phyloP scores from a whole-genome alignment of 768 basidiomycete species.

The Serendipita sp. region DNA sequence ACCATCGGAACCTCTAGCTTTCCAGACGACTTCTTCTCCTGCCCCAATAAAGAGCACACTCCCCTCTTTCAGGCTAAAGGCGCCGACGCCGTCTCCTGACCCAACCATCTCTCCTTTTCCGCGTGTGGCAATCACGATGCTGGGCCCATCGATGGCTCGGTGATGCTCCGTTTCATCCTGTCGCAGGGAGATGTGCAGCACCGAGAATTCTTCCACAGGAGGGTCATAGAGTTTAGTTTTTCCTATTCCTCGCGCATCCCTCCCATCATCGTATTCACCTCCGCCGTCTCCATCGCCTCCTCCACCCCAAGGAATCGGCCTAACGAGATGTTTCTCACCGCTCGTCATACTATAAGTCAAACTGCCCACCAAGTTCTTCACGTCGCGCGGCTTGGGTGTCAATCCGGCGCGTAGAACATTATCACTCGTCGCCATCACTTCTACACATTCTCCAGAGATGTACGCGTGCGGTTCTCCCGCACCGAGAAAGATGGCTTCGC shows the following conservation, averaged over 20 bases:
- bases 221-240: slow-evolving; percentile 63
- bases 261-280: slow-evolving; percentile 8
- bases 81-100: slow-evolving; percentile 15
- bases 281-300: slow-evolving; percentile 4
- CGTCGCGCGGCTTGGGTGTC: slow-evolving; percentile 90
- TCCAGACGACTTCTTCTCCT: slow-evolving; percentile 38
- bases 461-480: slow-evolving; percentile 98
- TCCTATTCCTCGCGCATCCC: slow-evolving; percentile 2
- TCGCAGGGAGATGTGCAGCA: slow-evolving; percentile 44
- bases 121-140: slow-evolving; percentile 60
- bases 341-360: slow-evolving; percentile 71
- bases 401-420: slow-evolving; percentile 98
- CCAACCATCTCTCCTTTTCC: slow-evolving; percentile 42
- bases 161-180: slow-evolving; percentile 37
- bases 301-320: slow-evolving; percentile 33
- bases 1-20: slow-evolving; percentile 21
- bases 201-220: slow-evolving; percentile 86
- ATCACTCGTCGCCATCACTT: slow-evolving; percentile 98
- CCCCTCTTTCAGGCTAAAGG: slow-evolving; percentile 38
- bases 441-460: slow-evolving; percentile 89
- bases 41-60: slow-evolving; percentile 78
- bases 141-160: slow-evolving; percentile 60
- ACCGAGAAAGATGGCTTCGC: slow-evolving; percentile 86
- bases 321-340: slow-evolving; percentile 53
- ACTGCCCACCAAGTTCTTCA: slow-evolving; percentile 73